Percentiles rank a stretch among this genome's conserved stretches.
phyloP scores from a whole-genome alignment of 176 grass and related monocot genomes.

The Oryza brachyantha region DNA sequence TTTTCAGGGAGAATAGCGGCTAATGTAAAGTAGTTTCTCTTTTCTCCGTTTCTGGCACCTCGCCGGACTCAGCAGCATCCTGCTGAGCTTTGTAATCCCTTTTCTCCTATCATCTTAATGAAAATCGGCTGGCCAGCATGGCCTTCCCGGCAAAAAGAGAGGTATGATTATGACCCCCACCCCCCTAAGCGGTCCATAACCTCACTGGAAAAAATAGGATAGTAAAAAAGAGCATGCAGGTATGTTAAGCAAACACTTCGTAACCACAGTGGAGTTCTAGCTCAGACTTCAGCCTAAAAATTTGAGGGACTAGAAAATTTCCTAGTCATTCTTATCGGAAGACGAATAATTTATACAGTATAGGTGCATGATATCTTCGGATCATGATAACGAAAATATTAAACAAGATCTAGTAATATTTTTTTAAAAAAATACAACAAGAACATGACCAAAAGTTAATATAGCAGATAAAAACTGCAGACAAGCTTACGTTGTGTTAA shows the following conservation, averaged over 20 bases:
- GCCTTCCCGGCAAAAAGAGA: no score
- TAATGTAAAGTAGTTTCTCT: no score
- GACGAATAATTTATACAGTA: background rate
- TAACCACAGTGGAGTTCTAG: background rate
- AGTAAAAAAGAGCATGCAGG: background rate
- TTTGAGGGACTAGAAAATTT: background rate
- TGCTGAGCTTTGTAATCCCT: no score
- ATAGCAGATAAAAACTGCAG: background rate
- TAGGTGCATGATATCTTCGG: background rate
- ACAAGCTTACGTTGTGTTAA: conserved; percentile 50
- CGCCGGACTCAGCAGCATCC: no score
- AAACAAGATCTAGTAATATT: background rate
- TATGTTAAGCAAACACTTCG: background rate
- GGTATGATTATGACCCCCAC: no score
- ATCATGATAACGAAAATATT: background rate
- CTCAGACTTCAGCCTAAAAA: background rate
- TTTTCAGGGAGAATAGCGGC: no score
- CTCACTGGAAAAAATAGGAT: no score
- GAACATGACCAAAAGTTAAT: background rate
- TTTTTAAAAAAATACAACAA: background rate
- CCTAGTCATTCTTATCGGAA: background rate
- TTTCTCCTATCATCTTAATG: no score
- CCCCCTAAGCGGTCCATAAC: no score
- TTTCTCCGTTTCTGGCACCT: no score
- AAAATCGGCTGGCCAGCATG: no score